Evolutionary conservation across 2,329 filamentous ascomycete species (phyloP).

Genomic region (Apiospora aurea): DNA sequence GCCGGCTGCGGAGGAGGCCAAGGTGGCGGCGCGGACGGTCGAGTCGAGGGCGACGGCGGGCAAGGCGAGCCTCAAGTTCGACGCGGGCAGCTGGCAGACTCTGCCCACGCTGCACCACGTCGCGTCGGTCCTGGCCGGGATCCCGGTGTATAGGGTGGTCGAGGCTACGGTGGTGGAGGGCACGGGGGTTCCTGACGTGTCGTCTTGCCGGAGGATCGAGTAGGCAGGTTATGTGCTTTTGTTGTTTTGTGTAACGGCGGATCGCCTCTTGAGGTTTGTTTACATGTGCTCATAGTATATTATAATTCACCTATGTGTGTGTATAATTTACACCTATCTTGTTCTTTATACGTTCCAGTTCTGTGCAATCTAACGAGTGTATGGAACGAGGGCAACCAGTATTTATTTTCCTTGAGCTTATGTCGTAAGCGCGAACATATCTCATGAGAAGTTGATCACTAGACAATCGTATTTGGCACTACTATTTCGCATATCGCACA

Average conservation of each 20-base stretch:
- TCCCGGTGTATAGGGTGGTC: slow-evolving; percentile 64
- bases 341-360: no score
- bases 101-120: slow-evolving; percentile 69
- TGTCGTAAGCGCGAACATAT: background rate
- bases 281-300: background rate
- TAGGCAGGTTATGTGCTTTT: background rate
- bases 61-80: slow-evolving; percentile 54
- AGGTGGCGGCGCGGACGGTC: slow-evolving; percentile 39
- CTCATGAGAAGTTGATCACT: background rate
- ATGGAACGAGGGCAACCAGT: background rate
- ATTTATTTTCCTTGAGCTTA: background rate
- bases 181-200: slow-evolving; percentile 57
- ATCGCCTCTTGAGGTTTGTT: background rate
- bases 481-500: background rate
- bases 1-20: slow-evolving; percentile 44
- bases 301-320: background rate
- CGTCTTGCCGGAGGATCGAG: slow-evolving; percentile 33
- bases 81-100: slow-evolving; percentile 57
- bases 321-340: background rate
- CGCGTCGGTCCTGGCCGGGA: slow-evolving; percentile 55
- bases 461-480: background rate
- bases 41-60: slow-evolving; percentile 44
- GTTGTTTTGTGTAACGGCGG: background rate
- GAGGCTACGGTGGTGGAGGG: slow-evolving; percentile 63
- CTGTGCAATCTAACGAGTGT: background rate